Conservation (phyloP, 2,329 filamentous ascomycete species). For the Trichophyton verrucosum region DNA sequence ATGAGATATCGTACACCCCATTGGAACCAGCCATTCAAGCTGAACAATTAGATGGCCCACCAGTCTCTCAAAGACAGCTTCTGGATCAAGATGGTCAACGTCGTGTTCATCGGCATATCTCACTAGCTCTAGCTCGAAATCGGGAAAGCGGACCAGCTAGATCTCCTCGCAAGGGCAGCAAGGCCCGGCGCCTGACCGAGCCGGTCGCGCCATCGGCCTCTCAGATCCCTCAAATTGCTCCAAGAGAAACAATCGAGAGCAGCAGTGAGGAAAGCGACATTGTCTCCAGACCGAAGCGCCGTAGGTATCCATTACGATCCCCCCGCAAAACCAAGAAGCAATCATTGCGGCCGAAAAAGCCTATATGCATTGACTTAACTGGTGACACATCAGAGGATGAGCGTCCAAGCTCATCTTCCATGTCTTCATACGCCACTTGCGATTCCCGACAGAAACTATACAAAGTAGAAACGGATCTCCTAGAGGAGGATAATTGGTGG, state of each 20-base stretch:
- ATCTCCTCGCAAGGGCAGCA: not conserved
- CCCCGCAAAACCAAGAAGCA: not conserved
- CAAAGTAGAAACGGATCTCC: not conserved
- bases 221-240: not conserved
- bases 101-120: not conserved
- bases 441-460: not conserved
- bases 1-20: slow-evolving; percentile 15
- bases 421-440: not conserved
- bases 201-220: not conserved
- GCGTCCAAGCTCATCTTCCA: not conserved
- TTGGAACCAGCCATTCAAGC: slow-evolving; percentile 18
- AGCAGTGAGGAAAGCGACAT: not conserved
- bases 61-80: slow-evolving; percentile 3
- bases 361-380: not conserved
- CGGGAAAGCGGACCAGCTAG: not conserved
- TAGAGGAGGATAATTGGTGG: not conserved
- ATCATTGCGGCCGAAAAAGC: not conserved
- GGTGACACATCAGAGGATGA: not conserved
- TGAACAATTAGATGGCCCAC: slow-evolving; percentile 22
- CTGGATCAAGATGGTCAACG: slow-evolving; percentile 5
- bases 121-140: not conserved
- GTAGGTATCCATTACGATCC: not conserved
- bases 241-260: not conserved
- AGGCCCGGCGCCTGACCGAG: not conserved
- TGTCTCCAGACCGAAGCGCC: not conserved